These are phyloP conservation scores for Moesziomyces aphidis DNA, from an alignment of 1,284 basidiomycete genomes.

Conservation along the genomic window DNA sequence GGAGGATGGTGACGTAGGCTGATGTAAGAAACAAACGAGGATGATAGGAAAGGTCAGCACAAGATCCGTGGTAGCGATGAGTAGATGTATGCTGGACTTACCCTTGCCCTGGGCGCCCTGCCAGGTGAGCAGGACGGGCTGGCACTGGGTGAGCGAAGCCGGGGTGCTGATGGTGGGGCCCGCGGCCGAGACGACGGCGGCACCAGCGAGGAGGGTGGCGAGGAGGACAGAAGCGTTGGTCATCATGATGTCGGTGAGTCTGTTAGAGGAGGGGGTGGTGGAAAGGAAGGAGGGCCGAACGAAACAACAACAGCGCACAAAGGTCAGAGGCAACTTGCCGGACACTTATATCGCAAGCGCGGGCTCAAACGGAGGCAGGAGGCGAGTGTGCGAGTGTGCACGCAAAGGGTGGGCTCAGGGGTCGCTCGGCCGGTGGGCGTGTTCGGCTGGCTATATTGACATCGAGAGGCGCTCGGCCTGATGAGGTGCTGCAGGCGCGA, in stretches of 20 bases:
- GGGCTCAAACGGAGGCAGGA: not conserved
- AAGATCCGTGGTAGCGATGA: not conserved
- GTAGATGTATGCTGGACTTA: slow-evolving; percentile 14
- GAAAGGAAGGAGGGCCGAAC: slow-evolving; percentile 5
- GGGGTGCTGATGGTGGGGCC: slow-evolving; percentile 49
- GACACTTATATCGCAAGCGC: not conserved
- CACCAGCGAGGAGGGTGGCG: slow-evolving; percentile 29
- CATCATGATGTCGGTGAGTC: slow-evolving; percentile 27
- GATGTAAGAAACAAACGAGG: not conserved
- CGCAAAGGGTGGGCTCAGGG: not conserved
- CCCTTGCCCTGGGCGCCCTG: slow-evolving; percentile 33
- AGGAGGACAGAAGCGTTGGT: slow-evolving; percentile 26
- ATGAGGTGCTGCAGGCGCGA: not conserved
- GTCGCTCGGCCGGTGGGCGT: too few relatives aligned
- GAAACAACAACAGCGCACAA: not conserved
- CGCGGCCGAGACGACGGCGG: slow-evolving; percentile 22
- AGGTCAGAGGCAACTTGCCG: not conserved
- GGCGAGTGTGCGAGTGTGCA: not conserved
- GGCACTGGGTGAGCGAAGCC: slow-evolving; percentile 48
- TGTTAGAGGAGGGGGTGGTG: slow-evolving; percentile 13
- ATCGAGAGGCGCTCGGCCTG: not conserved
- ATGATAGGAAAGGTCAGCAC: slow-evolving; percentile 8
- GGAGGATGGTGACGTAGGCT: slow-evolving; percentile 39
- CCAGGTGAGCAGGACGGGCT: slow-evolving; percentile 48
- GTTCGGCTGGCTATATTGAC: not conserved